Evolutionary conservation across 2,329 filamentous ascomycete species (phyloP), one percentile per base, ranked within the genome.

Genomic region (Orbilia ellipsospora): DNA sequence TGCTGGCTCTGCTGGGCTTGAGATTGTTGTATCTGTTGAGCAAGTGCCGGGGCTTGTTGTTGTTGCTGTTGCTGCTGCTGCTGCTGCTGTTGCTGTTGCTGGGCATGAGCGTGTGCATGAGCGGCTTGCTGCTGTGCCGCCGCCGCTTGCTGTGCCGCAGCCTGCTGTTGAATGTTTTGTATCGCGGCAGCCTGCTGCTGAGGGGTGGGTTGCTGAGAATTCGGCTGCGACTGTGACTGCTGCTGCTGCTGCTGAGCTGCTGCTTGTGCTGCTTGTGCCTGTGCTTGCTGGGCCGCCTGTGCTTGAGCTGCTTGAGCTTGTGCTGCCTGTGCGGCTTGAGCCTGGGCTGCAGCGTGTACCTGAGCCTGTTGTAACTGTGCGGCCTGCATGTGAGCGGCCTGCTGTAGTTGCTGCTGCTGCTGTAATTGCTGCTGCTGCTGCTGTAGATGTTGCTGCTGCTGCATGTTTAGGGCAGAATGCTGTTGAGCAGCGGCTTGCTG

Each of bases 1-100:
- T 82, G 81, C 15, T 81, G 81, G 23, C 44, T n/a, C 2, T 83
- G 82, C 77, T 65, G 40, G 15, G 63, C 50, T 28, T 64, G 64
- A 3, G 31, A 20, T 20, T 59, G 69, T 16, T 55, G 51, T n/a
- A 42, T 28, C 18, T 66, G 54, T 40, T 72, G 67, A 31, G 55
- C 52, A 15, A 57, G 54, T n/a, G 64, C 50, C 4, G 44, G 2
- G 44, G 2, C 44, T 2, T 4, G 4, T 15, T 18, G 44, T 16
- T 66, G 62, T 12, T 51, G 48, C 16, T 65, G 50, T 23, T 62
- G 28, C 28, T 62, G 61, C 12, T 44, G 31, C n/a, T 15, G 52
- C 59, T 13, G 28, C 20, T 31, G 56, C 59, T 28, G 52, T n/a
- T 48, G 44, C 55, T 59, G 48, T 26, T 65, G 50, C 45, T 65